Conservation (phyloP, 768 basidiomycete genomes). For the Lenzites betulinus region DNA sequence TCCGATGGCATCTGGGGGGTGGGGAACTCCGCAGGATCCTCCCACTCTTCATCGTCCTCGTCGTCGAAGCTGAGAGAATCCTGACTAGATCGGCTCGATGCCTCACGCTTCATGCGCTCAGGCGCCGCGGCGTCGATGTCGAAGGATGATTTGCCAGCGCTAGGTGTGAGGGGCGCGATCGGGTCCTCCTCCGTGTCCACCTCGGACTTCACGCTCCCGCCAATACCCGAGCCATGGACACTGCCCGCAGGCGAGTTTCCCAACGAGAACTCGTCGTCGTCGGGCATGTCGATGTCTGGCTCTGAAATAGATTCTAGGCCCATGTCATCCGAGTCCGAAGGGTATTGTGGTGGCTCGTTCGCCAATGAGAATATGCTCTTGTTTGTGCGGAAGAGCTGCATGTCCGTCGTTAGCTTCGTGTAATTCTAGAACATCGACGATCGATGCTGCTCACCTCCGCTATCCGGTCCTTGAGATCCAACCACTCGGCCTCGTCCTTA, state of each 20-base stretch:
- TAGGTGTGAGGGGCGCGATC: conserved; percentile 69
- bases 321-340: conserved; percentile 73
- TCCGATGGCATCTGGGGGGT: conserved; percentile 20
- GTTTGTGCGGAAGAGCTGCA: conserved; percentile 45
- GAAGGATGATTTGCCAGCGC: conserved; percentile 42
- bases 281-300: conserved; percentile 64
- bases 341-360: conserved; percentile 87
- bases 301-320: conserved; percentile 85
- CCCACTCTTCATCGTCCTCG: conserved; percentile 60
- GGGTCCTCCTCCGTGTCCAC: conserved; percentile 74
- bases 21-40: conserved; percentile 49
- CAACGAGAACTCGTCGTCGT: conserved; percentile 58
- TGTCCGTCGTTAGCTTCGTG: neutral
- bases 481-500: conserved; percentile 82
- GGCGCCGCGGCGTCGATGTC: conserved; percentile 20
- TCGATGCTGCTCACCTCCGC: conserved; percentile 58
- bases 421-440: neutral
- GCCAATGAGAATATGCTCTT: conserved; percentile 84
- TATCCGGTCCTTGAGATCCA: conserved; percentile 73
- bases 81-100: conserved; percentile 27
- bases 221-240: conserved; percentile 38
- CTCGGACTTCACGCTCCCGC: conserved; percentile 50
- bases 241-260: conserved; percentile 18
- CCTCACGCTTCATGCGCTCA: conserved; percentile 32
- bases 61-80: conserved; percentile 41